Percentiles rank a stretch among this genome's conserved stretches.
Conservation (phyloP, 768 basidiomycete genomes). For the Lactarius hengduanensis region DNA sequence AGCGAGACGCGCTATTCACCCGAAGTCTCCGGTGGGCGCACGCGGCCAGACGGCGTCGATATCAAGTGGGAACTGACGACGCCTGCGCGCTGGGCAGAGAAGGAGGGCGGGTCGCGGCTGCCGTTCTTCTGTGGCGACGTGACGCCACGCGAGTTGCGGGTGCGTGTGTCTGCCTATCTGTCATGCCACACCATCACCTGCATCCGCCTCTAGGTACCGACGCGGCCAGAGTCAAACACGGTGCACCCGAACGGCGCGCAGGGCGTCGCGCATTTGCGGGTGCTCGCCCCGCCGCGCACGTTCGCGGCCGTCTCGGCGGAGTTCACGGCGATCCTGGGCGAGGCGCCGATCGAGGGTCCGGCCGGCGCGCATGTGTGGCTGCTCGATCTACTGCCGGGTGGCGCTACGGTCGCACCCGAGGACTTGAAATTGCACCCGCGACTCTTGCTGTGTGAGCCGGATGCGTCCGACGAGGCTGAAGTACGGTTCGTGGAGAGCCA, state of each 20-base stretch:
- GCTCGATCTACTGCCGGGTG: slow-evolving; percentile 17
- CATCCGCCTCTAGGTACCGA: slow-evolving; percentile 45
- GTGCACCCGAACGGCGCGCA: slow-evolving; percentile 50
- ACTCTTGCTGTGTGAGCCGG: slow-evolving; percentile 41
- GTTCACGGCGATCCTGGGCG: slow-evolving; percentile 51
- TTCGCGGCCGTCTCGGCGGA: slow-evolving; percentile 39
- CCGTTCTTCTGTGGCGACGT: slow-evolving; percentile 79
- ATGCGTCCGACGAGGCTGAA: slow-evolving; percentile 37
- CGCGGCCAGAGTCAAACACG: slow-evolving; percentile 45
- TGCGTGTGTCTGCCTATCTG: slow-evolving; percentile 29
- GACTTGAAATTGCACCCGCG: slow-evolving; percentile 27
- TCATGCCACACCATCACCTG: background rate
- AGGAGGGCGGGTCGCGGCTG: slow-evolving; percentile 36
- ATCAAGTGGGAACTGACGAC: slow-evolving; percentile 59
- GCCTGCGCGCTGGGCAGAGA: slow-evolving; percentile 33
- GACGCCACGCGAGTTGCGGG: slow-evolving; percentile 58
- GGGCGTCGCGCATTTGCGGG: slow-evolving; percentile 50
- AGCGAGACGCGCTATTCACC: slow-evolving; percentile 44
- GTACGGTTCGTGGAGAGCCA: slow-evolving; percentile 33
- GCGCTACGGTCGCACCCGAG: background rate
- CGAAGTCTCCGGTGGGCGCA: slow-evolving; percentile 55
- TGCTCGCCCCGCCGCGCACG: slow-evolving; percentile 39
- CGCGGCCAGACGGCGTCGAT: slow-evolving; percentile 51
- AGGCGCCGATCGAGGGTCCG: slow-evolving; percentile 33
- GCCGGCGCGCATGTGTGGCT: slow-evolving; percentile 21